Evolutionary conservation across 2,329 filamentous ascomycete species (phyloP).

Genomic region (Calonectria crousiana): DNA sequence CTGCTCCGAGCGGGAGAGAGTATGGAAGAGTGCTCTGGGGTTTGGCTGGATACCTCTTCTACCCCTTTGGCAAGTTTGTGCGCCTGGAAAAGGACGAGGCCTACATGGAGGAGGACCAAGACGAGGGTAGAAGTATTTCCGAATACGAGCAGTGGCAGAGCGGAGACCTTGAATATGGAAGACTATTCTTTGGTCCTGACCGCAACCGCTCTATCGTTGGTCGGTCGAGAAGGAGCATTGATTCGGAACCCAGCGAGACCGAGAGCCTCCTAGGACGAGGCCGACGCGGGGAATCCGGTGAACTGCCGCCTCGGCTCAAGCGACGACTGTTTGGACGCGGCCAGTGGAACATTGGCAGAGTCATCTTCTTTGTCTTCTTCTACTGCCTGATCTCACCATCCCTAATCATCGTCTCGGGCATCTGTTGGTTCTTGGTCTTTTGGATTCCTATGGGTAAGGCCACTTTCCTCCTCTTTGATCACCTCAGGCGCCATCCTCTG

Average conservation of each 20-base stretch:
- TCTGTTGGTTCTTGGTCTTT: constrained; percentile 98
- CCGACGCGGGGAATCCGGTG: constrained; percentile 62
- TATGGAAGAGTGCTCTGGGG: constrained; percentile 90
- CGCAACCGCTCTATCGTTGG: constrained; percentile 84
- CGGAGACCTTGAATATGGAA: constrained; percentile 94
- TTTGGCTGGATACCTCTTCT: constrained; percentile 87
- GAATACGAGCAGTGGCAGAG: constrained; percentile 99
- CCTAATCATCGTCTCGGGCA: constrained; percentile 84
- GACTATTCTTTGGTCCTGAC: constrained; percentile 93
- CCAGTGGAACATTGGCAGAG: constrained; percentile 93
- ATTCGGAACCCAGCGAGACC: constrained; percentile 85
- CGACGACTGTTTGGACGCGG: constrained; percentile 93
- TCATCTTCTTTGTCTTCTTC: constrained; percentile 97
- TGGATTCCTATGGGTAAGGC: constrained; percentile 99
- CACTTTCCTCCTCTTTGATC: constrained; percentile 88
- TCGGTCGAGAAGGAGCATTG: constrained; percentile 87
- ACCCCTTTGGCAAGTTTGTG: constrained; percentile 97
- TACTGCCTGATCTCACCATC: constrained; percentile 91
- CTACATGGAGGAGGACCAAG: constrained; percentile 93
- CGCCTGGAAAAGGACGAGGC: constrained; percentile 93
- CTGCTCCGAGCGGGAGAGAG: constrained; percentile 82
- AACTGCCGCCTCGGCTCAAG: constrained; percentile 67
- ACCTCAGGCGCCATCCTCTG: constrained; percentile 91
- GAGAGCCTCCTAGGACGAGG: constrained; percentile 84
- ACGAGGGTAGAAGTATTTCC: constrained; percentile 95